Base-by-base conservation (phyloP, 257 asterid species). In the Mitragyna speciosa region DNA sequence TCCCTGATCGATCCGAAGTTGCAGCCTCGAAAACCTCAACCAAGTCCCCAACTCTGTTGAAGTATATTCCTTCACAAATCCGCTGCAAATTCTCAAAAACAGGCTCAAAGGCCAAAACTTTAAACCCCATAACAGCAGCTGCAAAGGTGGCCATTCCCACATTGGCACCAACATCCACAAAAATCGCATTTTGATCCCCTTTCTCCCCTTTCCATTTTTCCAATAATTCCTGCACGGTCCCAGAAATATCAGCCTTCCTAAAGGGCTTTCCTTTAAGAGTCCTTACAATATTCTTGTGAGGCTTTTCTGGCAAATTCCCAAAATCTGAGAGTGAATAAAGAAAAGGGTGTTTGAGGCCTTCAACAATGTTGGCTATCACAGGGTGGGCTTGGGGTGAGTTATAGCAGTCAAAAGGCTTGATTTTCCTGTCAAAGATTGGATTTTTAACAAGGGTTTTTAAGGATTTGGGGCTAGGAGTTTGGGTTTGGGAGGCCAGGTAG, bases 141-240 rank as follows among this genome's bases (percentile, higher is more conserved):
- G 98, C 99, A 80, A 94, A 94, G 73, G 84, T 91, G 4, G 99
- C 98, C 98, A 94, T 92, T 41, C 99, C 98, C 48, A 96, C 98
- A 89, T 96, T 94, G 26, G 98, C 98, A 39, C 99, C 99, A 56
- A 95, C 97, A 81, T 95, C 99, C 59, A 95, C 90, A 71, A 95
- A 86, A 58, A 91, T 72, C 76, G 97, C 99, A 26, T 77, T 71
- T 52, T 79, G 83, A 41, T 88, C 84, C 68, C 85, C 87, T 6
- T 73, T 75, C 72, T 75, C 85, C 87, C 86, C 83, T 87, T 69
- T 78, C 76, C 36, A 22, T 63, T 83, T 88, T 84, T 84, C 97
- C 88, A 90, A 79, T 71, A 91, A 70, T 59, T 86, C 96, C 90
- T 95, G 99, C 72, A 95, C 94, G 56, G 99, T 92, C 43, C 87